Conservation (phyloP, 73 alveolate genomes). For the Blepharisma japonicum region DNA sequence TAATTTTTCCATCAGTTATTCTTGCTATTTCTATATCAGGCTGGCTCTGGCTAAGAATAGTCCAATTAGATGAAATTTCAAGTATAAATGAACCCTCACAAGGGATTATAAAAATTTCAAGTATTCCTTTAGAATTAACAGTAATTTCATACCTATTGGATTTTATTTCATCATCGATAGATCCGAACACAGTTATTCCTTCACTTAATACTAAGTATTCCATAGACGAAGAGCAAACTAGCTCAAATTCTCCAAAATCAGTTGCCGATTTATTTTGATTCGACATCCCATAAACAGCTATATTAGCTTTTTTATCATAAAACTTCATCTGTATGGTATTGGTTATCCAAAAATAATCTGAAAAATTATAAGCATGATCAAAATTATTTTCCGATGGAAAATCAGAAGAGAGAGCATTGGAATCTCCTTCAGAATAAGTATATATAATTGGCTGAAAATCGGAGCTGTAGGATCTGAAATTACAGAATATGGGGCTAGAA, state of each 20-base stretch:
- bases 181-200: not conserved
- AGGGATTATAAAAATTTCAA: conserved; percentile 5
- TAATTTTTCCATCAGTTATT: not conserved
- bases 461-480: no score
- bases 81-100: not conserved
- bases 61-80: conserved; percentile 24
- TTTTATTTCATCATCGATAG: not conserved
- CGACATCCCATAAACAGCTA: no score
- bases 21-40: conserved; percentile 6
- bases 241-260: not conserved
- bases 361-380: no score
- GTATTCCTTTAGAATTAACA: not conserved
- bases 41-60: not conserved
- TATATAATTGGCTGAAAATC: no score
- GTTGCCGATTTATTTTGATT: not conserved
- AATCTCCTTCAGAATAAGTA: no score
- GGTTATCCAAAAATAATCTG: no score
- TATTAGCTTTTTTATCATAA: no score
- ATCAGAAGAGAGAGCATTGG: no score
- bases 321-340: no score
- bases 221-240: not conserved
- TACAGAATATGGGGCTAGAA: no score
- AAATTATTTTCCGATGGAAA: no score
- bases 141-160: not conserved
- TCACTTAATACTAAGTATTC: not conserved